These are phyloP conservation scores for Microsporum ferrugineum DNA, from an alignment of 2,329 filamentous ascomycete species.

Conservation along the genomic window DNA sequence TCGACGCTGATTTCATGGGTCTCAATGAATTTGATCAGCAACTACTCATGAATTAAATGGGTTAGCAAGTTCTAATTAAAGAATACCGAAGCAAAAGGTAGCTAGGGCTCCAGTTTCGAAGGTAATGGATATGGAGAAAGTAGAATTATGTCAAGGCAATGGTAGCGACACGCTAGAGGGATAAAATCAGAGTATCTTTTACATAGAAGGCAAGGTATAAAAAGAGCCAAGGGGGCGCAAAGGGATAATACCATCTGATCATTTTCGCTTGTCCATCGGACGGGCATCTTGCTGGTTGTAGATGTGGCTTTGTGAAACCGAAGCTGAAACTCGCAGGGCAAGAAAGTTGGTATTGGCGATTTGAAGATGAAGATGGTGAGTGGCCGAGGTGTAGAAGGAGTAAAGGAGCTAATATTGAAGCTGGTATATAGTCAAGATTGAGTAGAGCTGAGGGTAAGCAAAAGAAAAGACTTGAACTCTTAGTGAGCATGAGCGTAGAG, in stretches of 20 bases:
- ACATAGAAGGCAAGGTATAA: not conserved
- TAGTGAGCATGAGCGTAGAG: not conserved
- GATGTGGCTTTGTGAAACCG: not conserved
- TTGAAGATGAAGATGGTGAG: not conserved
- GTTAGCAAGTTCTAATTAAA: not conserved
- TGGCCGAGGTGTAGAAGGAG: not conserved
- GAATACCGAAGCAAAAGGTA: no score
- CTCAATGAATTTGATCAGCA: slow-evolving; percentile 32
- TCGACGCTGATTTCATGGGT: slow-evolving; percentile 29
- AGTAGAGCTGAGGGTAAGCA: not conserved
- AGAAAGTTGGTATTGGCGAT: not conserved
- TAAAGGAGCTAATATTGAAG: not conserved
- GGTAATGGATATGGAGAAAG: no score
- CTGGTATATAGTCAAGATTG: not conserved
- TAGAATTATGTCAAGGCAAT: not conserved
- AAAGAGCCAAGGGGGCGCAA: not conserved
- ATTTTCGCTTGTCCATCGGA: slow-evolving; percentile 28
- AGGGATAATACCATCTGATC: slow-evolving; percentile 24
- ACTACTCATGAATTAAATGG: slow-evolving; percentile 17
- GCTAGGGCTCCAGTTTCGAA: no score
- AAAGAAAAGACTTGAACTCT: not conserved
- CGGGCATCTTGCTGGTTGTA: slow-evolving; percentile 22
- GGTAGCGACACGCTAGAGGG: not conserved
- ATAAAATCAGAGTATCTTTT: not conserved
- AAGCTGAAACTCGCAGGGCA: not conserved